Evolutionary conservation across 176 grass and related monocot species (phyloP).

Genomic region (Aegilops speltoides): DNA sequence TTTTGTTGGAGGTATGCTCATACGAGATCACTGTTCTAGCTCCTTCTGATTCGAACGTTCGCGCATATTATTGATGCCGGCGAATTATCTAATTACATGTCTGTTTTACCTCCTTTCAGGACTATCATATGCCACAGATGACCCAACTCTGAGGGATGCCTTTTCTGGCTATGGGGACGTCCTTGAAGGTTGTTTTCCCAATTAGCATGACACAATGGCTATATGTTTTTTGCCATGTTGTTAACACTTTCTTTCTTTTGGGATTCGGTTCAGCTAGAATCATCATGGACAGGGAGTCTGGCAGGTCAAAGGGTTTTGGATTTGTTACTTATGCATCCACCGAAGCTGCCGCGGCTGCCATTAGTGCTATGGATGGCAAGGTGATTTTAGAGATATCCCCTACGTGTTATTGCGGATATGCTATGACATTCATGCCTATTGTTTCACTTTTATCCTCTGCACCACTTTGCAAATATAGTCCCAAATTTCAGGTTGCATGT

Average conservation of each 20-base stretch:
- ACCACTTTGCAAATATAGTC: neutral
- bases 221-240: neutral
- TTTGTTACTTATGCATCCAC: constrained; percentile 68
- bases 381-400: constrained; percentile 22
- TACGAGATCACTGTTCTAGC: neutral
- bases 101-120: constrained; percentile 29
- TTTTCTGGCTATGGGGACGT: constrained; percentile 76
- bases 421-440: constrained; percentile 1
- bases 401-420: neutral
- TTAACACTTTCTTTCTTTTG: constrained; percentile 3
- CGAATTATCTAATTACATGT: neutral
- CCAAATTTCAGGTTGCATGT: neutral
- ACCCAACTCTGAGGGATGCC: constrained; percentile 58
- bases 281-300: constrained; percentile 69
- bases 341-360: constrained; percentile 70
- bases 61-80: neutral
- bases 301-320: constrained; percentile 82
- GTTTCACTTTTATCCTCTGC: neutral
- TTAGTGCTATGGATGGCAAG: constrained; percentile 82
- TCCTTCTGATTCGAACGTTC: neutral
- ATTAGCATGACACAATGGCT: neutral
- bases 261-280: constrained; percentile 59
- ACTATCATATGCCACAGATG: constrained; percentile 74
- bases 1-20: constrained; percentile 68
- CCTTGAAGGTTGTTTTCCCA: constrained; percentile 64